Base-by-base conservation (phyloP, 192 early-diverging fungal genomes). In the Coemansia reversa region DNA sequence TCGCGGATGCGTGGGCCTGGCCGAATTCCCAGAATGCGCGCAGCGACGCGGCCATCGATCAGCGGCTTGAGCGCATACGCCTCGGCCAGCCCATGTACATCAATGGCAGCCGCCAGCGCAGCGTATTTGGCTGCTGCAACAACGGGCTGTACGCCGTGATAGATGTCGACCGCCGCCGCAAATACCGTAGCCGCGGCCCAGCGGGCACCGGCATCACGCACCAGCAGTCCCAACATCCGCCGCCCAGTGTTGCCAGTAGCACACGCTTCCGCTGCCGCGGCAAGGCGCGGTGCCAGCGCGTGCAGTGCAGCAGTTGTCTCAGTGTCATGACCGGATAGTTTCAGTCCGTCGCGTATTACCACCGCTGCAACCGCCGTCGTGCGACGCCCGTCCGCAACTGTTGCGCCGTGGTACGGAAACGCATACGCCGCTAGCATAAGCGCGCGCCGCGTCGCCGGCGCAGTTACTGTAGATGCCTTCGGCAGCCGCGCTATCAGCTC, bases 1-100 rank as follows among this genome's bases (percentile, higher is more conserved):
- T 63, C 62, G 56, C 83, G 86, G 11, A 96, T 75, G 9, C 55
- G 62, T 8, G 89, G 90, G 7, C 96, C 94, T 6, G 91, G 90
- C 60, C 79, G 85, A 48, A 95, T 86, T 6, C 81, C 81, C 47
- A 95, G 68, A 18, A 92, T 28, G 23, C 62, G 58, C 3, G 85
- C 72, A 0, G 90, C 77, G 24, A 84, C 79, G 49, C 89, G 88
- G 45, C 97, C 84, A 33, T 85, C 70, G 0, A 86, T 54, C n/a
- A 85, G 52, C 24, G 62, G 75, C 53, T 86, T 86, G 29, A 68
- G 23, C 14, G 25, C 35, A 54, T 67, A 74, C 7, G 66, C 72
- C 23, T 75, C 52, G 5, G 39, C 55, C 51, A 84, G 24, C 7
- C 33, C 68, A 18, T 61, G 52, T 0, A 51, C 66, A 19, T 27